Base-by-base conservation (phyloP, 805 yeast species). In the Jamesozyma gamospora region DNA sequence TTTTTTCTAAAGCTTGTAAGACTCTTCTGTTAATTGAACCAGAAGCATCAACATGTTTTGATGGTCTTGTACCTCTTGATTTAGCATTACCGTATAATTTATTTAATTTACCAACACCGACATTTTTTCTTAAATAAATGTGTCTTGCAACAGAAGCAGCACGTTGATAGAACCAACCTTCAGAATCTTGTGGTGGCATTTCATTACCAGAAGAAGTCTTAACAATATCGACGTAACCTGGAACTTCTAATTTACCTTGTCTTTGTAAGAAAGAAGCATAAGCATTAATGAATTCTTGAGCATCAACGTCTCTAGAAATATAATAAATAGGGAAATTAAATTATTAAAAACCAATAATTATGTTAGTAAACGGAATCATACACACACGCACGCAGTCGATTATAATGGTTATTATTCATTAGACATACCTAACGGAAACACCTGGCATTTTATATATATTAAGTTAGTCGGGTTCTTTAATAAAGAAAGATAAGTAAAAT, bases 251-350 rank as follows among this genome's bases (percentile, higher is more conserved):
- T 75, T 86, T 87, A 79, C 96, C 97, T 78, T 92, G 97, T 75
- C 96, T 87, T 79, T 90, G 96, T 74, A 90, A 83, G 84, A 92
- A 90, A 69, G 82, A 83, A 64, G 98, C 96, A 79, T 90, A 90
- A 73, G 96, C 95, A 79, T 85, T 86, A 74, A 90, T 90, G 77
- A 90, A 90, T 57, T 84, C 90, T 82, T 90, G 97, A 72, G 98
- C 97, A 75, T 96, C 95, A 74, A 90, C 97, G 96, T 90, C 97
- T 82, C 95, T 86, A 62, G n/a, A n/a, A n/a, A n/a, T n/a, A n/a
- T n/a, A n/a, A n/a, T n/a, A n/a, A n/a, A n/a, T n/a, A n/a, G n/a
- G n/a, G n/a, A n/a, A n/a, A n/a, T n/a, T n/a, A n/a, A n/a, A n/a
- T n/a, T n/a, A n/a, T n/a, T n/a, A n/a, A n/a, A n/a, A n/a, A n/a